These are phyloP conservation scores for Vigna unguiculata DNA, from an alignment of 306 rosid species.

Conservation along the genomic window DNA sequence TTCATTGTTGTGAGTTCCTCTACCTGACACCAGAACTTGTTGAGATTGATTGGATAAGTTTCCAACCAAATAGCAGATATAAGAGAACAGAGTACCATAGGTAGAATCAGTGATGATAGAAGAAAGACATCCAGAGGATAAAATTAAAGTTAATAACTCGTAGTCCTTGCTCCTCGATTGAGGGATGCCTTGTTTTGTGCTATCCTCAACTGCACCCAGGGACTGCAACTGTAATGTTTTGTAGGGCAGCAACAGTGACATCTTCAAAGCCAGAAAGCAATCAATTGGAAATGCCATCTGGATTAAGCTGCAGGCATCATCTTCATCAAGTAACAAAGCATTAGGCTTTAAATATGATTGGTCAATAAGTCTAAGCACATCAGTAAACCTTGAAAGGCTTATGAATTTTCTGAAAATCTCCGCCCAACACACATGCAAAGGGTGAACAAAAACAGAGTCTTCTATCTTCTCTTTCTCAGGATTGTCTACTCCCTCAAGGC, in stretches of 20 bases:
- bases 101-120: slow-evolving; percentile 56
- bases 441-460: slow-evolving; percentile 59
- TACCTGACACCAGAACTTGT: slow-evolving; percentile 56
- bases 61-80: slow-evolving; percentile 79
- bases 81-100: slow-evolving; percentile 72
- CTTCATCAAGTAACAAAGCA: slow-evolving; percentile 76
- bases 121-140: slow-evolving; percentile 71
- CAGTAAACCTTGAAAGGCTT: slow-evolving; percentile 59
- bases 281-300: slow-evolving; percentile 60
- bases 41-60: slow-evolving; percentile 68
- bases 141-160: slow-evolving; percentile 70
- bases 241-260: slow-evolving; percentile 73
- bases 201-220: slow-evolving; percentile 73
- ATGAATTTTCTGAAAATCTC: slow-evolving; percentile 73
- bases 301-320: slow-evolving; percentile 62
- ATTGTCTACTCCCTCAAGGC: slow-evolving; percentile 76
- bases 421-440: slow-evolving; percentile 84
- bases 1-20: slow-evolving; percentile 42
- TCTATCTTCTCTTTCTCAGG: slow-evolving; percentile 55
- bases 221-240: slow-evolving; percentile 64
- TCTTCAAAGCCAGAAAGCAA: slow-evolving; percentile 74
- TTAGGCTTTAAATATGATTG: slow-evolving; percentile 62
- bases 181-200: slow-evolving; percentile 68
- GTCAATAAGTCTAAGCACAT: slow-evolving; percentile 73
- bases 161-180: slow-evolving; percentile 54